phyloP scores from a whole-genome alignment of 2,329 filamentous ascomycete genomes.

The Fusarium austroafricanum region DNA sequence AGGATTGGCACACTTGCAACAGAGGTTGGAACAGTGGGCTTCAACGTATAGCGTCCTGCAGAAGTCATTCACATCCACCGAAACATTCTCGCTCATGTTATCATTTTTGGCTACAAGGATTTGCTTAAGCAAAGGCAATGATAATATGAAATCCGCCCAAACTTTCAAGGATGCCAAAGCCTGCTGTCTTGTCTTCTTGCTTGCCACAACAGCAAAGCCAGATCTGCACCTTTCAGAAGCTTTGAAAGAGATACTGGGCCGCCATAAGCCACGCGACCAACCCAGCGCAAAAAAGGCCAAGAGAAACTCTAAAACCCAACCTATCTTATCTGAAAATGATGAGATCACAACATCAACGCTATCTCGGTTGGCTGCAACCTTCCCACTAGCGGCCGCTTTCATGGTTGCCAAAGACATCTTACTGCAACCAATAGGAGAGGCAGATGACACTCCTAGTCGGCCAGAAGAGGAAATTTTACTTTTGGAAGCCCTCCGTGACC shows the following conservation, averaged over 20 bases:
- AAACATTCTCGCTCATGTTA: slow-evolving; percentile 26
- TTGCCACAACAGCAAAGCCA: slow-evolving; percentile 33
- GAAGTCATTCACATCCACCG: slow-evolving; percentile 9
- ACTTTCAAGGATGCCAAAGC: slow-evolving; percentile 37
- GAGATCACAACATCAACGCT: slow-evolving; percentile 19
- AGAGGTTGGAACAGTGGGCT: slow-evolving; percentile 42
- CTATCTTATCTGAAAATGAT: slow-evolving; percentile 6
- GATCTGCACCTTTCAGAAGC: slow-evolving; percentile 24
- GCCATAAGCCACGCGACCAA: slow-evolving; percentile 1
- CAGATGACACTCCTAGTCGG: slow-evolving; percentile 9
- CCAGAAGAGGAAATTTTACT: slow-evolving; percentile 45
- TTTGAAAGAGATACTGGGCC: slow-evolving; percentile 30
- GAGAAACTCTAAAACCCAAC: background rate
- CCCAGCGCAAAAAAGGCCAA: background rate
- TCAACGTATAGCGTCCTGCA: slow-evolving; percentile 31
- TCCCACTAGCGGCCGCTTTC: slow-evolving; percentile 42
- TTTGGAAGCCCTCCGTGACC: slow-evolving; percentile 41
- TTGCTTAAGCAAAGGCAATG: slow-evolving; percentile 23
- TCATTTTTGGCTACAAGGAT: slow-evolving; percentile 43
- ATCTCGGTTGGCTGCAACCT: slow-evolving; percentile 36
- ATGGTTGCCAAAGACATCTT: slow-evolving; percentile 31
- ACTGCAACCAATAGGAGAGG: slow-evolving; percentile 30
- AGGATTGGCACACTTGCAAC: slow-evolving; percentile 25
- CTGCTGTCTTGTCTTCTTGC: slow-evolving; percentile 41
- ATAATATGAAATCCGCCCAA: slow-evolving; percentile 11